phyloP scores from a whole-genome alignment of 768 basidiomycete genomes.

The Tulasnella sp. region DNA sequence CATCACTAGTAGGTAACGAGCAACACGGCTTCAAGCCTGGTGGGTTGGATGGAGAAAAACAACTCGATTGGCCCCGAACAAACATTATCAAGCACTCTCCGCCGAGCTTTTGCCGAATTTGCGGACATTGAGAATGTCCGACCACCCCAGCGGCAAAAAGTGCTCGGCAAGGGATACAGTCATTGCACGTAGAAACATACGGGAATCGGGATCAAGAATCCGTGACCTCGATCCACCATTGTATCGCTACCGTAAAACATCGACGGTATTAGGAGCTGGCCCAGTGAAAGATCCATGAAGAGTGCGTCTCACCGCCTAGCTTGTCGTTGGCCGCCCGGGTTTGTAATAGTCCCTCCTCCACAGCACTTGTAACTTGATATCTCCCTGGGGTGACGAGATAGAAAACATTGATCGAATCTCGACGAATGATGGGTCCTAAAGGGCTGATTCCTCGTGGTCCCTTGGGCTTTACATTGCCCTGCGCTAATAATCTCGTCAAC shows the following conservation, averaged over 20 bases:
- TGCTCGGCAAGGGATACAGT: too few species aligned
- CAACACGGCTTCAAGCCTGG: neutral
- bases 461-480: neutral
- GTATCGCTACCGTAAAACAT: too few species aligned
- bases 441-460: neutral
- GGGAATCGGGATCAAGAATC: too few species aligned
- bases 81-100: neutral
- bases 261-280: too few species aligned
- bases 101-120: neutral
- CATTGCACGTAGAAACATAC: too few species aligned
- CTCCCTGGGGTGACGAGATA: neutral
- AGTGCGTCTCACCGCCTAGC: neutral
- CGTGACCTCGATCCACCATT: too few species aligned
- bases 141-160: too few species aligned
- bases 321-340: neutral
- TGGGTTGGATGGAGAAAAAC: neutral
- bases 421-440: neutral
- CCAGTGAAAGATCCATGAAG: neutral
- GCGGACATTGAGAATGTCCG: too few species aligned
- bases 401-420: neutral
- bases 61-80: neutral
- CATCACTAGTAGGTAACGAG: neutral
- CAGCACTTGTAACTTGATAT: neutral
- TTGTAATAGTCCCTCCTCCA: neutral
- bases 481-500: neutral